A percentile compares a stretch with the other conserved stretches of the same genome.
Evolutionary conservation across 441 rosid genomes (phyloP).

Genomic region (Pelargonium myrrhifolium): DNA sequence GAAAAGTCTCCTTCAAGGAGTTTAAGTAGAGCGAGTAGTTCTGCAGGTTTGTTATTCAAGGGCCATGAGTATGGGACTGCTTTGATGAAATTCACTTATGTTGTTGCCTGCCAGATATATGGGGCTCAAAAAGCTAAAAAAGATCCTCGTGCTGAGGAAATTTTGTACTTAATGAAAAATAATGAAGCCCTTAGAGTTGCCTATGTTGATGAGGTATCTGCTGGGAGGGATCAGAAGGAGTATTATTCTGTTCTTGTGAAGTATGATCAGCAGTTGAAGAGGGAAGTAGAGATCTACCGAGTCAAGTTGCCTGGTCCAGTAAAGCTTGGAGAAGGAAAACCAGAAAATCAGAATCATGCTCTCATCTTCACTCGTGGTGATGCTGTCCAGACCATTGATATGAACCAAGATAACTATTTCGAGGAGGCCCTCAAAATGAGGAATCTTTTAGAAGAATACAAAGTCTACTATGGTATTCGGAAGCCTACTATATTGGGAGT

Average conservation of each 20-base stretch:
- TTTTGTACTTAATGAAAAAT: constrained; percentile 52
- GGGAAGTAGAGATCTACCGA: constrained; percentile 77
- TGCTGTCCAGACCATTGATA: constrained; percentile 84
- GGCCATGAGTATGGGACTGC: constrained; percentile 74
- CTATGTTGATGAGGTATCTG: constrained; percentile 64
- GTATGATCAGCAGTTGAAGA: constrained; percentile 51
- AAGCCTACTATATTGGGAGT: constrained; percentile 86
- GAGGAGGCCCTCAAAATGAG: constrained; percentile 95
- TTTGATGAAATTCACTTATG: constrained; percentile 76
- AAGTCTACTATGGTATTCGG: constrained; percentile 54
- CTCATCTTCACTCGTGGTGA: constrained; percentile 85
- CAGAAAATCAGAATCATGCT: constrained; percentile 94
- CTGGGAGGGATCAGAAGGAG: constrained; percentile 43
- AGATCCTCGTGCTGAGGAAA: constrained; percentile 72
- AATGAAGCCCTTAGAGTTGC: constrained; percentile 89
- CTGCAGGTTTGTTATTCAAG: constrained; percentile 51
- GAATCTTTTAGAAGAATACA: constrained; percentile 81
- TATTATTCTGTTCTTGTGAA: constrained; percentile 85
- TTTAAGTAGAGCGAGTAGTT: constrained; percentile 40
- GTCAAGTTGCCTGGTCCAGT: constrained; percentile 80
- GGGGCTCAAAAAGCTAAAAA: constrained; percentile 67
- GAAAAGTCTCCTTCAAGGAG: constrained; percentile 35
- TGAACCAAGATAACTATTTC: constrained; percentile 89
- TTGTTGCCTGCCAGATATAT: constrained; percentile 75
- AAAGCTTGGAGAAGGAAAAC: constrained; percentile 90